Evolutionary conservation across 345 rosid species (phyloP).

Genomic region (Eucalyptus victrix): DNA sequence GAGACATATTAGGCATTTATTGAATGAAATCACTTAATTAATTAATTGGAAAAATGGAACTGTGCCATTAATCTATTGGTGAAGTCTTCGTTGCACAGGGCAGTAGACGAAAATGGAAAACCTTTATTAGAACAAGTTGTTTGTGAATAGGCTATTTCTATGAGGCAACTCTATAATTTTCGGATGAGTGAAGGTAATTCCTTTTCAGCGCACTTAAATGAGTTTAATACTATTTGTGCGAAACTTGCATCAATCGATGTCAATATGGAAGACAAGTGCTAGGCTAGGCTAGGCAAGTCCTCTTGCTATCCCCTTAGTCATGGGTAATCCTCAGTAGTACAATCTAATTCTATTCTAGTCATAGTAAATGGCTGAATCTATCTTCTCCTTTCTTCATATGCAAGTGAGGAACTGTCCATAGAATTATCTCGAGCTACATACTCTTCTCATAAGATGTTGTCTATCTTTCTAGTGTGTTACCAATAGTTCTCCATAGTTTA

Average conservation of each 20-base stretch:
- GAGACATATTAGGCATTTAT: neutral
- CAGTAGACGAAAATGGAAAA: neutral
- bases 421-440: neutral
- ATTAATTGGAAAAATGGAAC: neutral
- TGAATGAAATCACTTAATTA: neutral
- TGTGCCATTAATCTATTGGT: neutral
- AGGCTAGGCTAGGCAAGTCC: no score
- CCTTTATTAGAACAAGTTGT: accelerated
- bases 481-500: neutral
- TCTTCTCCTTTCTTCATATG: neutral
- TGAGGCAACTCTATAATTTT: no score
- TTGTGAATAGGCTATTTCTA: no score
- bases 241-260: no score
- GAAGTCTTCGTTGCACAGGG: neutral
- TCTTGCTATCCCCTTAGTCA: no score
- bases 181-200: no score
- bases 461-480: neutral
- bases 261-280: no score
- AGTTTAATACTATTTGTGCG: no score
- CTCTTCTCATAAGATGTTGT: neutral
- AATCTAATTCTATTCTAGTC: no score
- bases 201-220: accelerated
- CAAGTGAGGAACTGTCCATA: accelerated
- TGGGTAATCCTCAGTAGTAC: no score
- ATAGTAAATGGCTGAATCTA: neutral